Conservation (phyloP, 75 land plant species). For the Ceratopteris richardii region DNA sequence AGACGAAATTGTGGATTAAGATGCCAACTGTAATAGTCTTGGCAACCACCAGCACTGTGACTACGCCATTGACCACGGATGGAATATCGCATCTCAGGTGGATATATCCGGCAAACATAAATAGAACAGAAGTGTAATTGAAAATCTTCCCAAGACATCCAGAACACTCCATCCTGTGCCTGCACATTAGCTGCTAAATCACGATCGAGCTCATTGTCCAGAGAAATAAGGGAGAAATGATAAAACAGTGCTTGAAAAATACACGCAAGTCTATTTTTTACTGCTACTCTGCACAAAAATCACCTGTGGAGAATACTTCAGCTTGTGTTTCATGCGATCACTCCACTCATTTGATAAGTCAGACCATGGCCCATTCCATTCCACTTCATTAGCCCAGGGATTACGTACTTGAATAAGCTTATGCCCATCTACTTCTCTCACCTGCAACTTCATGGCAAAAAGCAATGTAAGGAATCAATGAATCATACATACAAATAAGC, state of each 20-base stretch:
- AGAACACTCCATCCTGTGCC: slow-evolving; percentile 98
- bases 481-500: slow-evolving; percentile 4
- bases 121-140: slow-evolving; percentile 97
- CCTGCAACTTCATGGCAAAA: slow-evolving; percentile 30
- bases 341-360: slow-evolving; percentile 98
- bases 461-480: neutral
- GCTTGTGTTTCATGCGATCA: slow-evolving; percentile 95
- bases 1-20: slow-evolving; percentile 93
- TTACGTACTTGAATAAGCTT: slow-evolving; percentile 97
- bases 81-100: slow-evolving; percentile 97
- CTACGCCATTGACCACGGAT: slow-evolving; percentile 96
- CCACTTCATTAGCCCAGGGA: slow-evolving; percentile 99
- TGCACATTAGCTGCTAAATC: slow-evolving; percentile 24
- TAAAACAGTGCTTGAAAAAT: neutral
- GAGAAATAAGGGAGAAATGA: slow-evolving; percentile 3
- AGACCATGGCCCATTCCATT: slow-evolving; percentile 99
- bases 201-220: no score
- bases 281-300: neutral
- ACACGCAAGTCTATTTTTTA: neutral
- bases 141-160: slow-evolving; percentile 99
- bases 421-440: slow-evolving; percentile 95
- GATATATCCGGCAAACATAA: slow-evolving; percentile 97
- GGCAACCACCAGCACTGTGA: slow-evolving; percentile 97
- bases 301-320: slow-evolving; percentile 94
- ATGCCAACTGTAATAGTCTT: slow-evolving; percentile 89